Percentiles rank a stretch among this genome's conserved stretches.
Conservation (phyloP, 1,284 basidiomycete genomes). For the Paramarasmius palmivorus region DNA sequence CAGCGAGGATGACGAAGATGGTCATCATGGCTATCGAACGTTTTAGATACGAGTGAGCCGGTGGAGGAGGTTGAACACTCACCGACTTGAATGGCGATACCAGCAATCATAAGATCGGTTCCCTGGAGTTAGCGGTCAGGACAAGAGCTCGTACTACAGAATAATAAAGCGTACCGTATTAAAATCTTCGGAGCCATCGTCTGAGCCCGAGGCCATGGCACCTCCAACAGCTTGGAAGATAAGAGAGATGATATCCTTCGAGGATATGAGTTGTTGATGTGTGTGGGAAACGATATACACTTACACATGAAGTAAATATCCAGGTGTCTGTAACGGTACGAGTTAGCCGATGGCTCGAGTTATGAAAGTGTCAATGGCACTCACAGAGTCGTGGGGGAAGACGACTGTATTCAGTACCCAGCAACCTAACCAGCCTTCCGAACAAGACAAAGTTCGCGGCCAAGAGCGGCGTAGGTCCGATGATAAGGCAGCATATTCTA, state of each 20-base stretch:
- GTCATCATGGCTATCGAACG: background rate
- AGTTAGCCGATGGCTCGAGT: no score
- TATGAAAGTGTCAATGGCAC: conserved; percentile 21
- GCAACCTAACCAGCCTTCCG: conserved; percentile 37
- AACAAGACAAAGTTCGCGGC: conserved; percentile 57
- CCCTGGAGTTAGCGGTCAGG: conserved; percentile 8
- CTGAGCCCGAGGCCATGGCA: conserved; percentile 41
- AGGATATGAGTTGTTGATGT: background rate
- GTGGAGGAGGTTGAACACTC: background rate
- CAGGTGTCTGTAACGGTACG: conserved; percentile 24
- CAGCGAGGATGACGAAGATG: background rate
- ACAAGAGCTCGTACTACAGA: background rate
- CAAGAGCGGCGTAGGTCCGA: conserved; percentile 52
- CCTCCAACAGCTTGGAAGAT: conserved; percentile 57
- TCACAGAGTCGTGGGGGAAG: conserved; percentile 40
- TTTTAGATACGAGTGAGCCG: background rate
- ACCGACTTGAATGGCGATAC: conserved; percentile 28
- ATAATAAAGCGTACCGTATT: conserved; percentile 17
- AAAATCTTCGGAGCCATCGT: background rate
- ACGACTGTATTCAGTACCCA: conserved; percentile 49
- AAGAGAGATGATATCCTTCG: conserved; percentile 52
- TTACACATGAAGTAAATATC: background rate
- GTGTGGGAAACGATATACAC: background rate
- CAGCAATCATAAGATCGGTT: conserved; percentile 38
- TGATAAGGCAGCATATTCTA: conserved; percentile 33